These are phyloP conservation scores for Aspergillus sp. DNA, from an alignment of 2,329 filamentous ascomycete species.

Conservation along the genomic window DNA sequence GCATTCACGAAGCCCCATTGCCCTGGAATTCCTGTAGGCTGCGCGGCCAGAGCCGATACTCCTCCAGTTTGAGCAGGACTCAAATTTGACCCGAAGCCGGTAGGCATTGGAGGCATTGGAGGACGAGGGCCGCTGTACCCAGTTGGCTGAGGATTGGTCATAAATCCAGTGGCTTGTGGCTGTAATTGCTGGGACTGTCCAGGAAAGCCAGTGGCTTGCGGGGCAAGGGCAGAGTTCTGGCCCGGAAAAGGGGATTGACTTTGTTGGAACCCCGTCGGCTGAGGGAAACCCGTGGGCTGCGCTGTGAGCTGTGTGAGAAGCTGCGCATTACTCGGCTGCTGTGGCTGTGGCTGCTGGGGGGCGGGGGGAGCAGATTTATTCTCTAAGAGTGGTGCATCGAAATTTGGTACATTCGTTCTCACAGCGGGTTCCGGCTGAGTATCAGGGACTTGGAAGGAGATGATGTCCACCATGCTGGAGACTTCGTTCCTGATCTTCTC, in stretches of 20 bases:
- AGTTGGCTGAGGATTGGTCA: constrained; percentile 70
- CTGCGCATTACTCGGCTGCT: constrained; percentile 70
- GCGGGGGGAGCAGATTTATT: constrained; percentile 53
- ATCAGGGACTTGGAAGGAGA: constrained; percentile 88
- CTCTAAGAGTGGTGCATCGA: constrained; percentile 59
- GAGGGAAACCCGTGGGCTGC: constrained; percentile 55
- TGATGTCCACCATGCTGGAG: constrained; percentile 99
- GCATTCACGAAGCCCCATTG: constrained; percentile 99
- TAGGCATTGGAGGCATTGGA: constrained; percentile 82
- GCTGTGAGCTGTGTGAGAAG: constrained; percentile 60
- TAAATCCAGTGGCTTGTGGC: constrained; percentile 70
- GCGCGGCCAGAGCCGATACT: constrained; percentile 75
- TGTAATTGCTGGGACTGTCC: constrained; percentile 58
- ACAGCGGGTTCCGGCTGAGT: constrained; percentile 59
- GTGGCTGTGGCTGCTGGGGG: constrained; percentile 66
- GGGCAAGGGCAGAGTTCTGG: constrained; percentile 36
- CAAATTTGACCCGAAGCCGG: constrained; percentile 64
- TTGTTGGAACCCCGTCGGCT: constrained; percentile 70
- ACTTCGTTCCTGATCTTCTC: constrained; percentile 94
- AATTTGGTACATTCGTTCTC: constrained; percentile 69
- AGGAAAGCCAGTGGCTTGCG: constrained; percentile 48
- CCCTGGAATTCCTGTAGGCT: constrained; percentile 88
- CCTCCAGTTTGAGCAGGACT: constrained; percentile 68
- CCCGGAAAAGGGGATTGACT: constrained; percentile 52
- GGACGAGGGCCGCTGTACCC: constrained; percentile 80